A percentile compares a stretch with the other conserved stretches of the same genome.
Conservation (phyloP, 768 basidiomycete genomes). For the Russula sp. region DNA sequence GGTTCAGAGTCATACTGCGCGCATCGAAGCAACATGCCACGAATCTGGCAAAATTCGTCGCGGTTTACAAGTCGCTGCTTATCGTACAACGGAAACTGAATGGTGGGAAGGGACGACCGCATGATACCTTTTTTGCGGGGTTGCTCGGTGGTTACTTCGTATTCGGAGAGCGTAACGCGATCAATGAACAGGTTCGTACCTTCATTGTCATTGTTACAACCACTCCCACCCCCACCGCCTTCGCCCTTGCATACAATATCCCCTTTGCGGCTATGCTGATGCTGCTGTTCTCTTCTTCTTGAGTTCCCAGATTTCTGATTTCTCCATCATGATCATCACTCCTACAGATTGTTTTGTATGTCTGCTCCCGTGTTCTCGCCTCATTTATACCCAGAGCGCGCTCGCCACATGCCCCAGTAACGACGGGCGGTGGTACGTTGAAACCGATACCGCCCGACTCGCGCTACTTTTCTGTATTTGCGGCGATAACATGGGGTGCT, state of each 20-base stretch:
- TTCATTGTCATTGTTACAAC: not conserved
- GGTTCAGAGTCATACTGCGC: conserved; percentile 64
- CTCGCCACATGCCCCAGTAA: conserved; percentile 48
- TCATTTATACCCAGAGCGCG: conserved; percentile 84
- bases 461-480: conserved; percentile 80
- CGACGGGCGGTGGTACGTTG: conserved; percentile 44
- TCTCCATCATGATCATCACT: not conserved
- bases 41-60: conserved; percentile 92
- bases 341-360: conserved; percentile 91
- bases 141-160: conserved; percentile 87
- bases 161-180: conserved; percentile 80
- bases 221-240: not conserved
- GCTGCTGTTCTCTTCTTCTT: too few relatives aligned
- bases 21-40: conserved; percentile 89
- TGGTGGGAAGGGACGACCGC: conserved; percentile 73
- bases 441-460: conserved; percentile 83
- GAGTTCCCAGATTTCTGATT: not conserved
- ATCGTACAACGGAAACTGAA: conserved; percentile 79
- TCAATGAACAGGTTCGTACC: conserved; percentile 82
- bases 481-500: conserved; percentile 87
- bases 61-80: conserved; percentile 85
- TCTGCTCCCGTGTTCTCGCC: conserved; percentile 87
- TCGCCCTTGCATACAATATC: not conserved
- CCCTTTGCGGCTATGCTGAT: not conserved
- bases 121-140: conserved; percentile 91